Evolutionary conservation across 805 yeast genomes (phyloP).

Genomic region (Wickerhamiella musiphila): DNA sequence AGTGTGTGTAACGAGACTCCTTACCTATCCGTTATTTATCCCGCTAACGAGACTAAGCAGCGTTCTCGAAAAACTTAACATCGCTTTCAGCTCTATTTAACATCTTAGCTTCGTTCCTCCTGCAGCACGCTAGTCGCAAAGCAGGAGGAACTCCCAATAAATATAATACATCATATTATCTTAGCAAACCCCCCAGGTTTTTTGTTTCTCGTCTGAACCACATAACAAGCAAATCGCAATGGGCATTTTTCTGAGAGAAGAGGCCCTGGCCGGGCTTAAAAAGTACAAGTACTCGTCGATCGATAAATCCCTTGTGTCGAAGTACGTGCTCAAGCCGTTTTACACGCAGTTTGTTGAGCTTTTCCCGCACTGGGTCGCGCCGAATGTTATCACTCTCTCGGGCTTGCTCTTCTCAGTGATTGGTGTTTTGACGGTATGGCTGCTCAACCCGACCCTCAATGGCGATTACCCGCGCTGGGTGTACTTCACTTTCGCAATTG

Average conservation of each 20-base stretch:
- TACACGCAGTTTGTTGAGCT: slow-evolving; percentile 57
- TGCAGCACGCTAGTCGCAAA: too few relatives aligned
- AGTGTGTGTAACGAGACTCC: too few relatives aligned
- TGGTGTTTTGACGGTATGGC: slow-evolving; percentile 47
- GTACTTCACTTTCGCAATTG: slow-evolving; percentile 59
- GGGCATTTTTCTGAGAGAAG: slow-evolving; percentile 16
- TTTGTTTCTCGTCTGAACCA: too few relatives aligned
- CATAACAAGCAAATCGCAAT: slow-evolving; percentile 3
- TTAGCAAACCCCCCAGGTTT: too few relatives aligned
- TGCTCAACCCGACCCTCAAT: slow-evolving; percentile 52
- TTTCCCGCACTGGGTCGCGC: slow-evolving; percentile 74
- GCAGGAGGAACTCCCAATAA: too few relatives aligned
- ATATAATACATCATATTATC: too few relatives aligned
- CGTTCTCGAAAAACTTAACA: too few relatives aligned
- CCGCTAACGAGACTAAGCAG: too few relatives aligned
- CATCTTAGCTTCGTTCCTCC: too few relatives aligned
- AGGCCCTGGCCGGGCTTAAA: slow-evolving; percentile 16
- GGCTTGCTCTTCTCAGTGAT: slow-evolving; percentile 59
- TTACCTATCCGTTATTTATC: too few relatives aligned
- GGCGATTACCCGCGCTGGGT: slow-evolving; percentile 56
- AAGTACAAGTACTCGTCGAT: slow-evolving; percentile 30
- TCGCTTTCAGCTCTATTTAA: too few relatives aligned
- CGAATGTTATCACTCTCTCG: slow-evolving; percentile 64
- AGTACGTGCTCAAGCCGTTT: slow-evolving; percentile 61
- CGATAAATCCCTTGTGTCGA: slow-evolving; percentile 65